Conservation (phyloP, 2,329 filamentous ascomycete genomes). For the Pezicula rhizophila region DNA sequence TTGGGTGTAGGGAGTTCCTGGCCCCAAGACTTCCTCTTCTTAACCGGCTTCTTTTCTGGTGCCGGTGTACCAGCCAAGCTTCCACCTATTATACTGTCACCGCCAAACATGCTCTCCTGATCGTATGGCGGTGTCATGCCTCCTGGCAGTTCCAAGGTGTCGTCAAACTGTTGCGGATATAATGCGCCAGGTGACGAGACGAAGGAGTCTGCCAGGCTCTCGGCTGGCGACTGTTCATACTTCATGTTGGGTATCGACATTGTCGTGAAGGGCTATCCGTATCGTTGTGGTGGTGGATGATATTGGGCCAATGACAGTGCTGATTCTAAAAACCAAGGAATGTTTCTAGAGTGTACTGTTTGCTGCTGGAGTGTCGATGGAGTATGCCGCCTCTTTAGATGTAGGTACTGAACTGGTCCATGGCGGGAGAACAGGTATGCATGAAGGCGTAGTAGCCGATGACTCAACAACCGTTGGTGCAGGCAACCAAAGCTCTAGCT, state of each 20-base stretch:
- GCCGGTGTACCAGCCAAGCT: constrained; percentile 22
- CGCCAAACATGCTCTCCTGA: constrained; percentile 25
- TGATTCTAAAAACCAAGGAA: too few relatives aligned
- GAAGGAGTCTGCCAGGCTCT: constrained; percentile 27
- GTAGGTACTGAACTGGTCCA: too few relatives aligned
- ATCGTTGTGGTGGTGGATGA: too few relatives aligned
- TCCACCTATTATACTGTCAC: constrained; percentile 15
- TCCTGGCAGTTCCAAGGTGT: constrained; percentile 19
- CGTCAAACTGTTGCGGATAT: constrained; percentile 26
- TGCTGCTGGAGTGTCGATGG: too few relatives aligned
- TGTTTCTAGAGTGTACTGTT: too few relatives aligned
- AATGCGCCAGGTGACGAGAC: constrained; percentile 25
- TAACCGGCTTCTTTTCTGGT: constrained; percentile 65
- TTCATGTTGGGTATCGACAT: constrained; percentile 23
- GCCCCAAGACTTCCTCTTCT: constrained; percentile 98
- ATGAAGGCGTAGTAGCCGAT: too few relatives aligned
- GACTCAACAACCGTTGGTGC: too few relatives aligned
- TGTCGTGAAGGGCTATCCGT: constrained; percentile 3
- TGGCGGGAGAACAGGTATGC: too few relatives aligned
- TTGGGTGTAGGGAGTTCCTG: constrained; percentile 95
- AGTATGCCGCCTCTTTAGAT: too few relatives aligned
- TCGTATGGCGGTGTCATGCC: constrained; percentile 27
- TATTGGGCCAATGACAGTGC: too few relatives aligned
- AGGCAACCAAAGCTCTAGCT: too few relatives aligned
- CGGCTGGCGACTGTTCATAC: constrained; percentile 26